Percentiles rank a stretch among this genome's conserved stretches.
Conservation (phyloP, 2,329 filamentous ascomycete species). For the Botrytis squamosa region DNA sequence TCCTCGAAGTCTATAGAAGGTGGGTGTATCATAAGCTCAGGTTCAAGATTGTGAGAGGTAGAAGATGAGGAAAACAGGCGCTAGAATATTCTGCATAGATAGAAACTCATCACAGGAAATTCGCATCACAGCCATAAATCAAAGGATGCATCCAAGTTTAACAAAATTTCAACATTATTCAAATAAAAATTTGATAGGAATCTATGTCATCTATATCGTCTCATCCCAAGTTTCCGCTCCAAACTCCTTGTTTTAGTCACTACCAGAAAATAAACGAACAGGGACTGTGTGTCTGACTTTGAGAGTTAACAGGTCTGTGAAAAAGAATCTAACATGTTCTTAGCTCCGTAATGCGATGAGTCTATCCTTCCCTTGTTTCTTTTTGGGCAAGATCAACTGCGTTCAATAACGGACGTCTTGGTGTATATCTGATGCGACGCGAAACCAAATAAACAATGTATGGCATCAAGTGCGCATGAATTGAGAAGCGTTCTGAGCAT, state of each 20-base stretch:
- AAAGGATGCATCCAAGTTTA: neutral
- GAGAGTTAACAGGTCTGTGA: accelerated
- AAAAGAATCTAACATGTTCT: neutral
- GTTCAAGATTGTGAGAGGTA: neutral
- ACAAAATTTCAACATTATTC: neutral
- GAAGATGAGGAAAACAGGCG: neutral
- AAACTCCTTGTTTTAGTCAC: neutral
- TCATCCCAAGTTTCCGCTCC: neutral
- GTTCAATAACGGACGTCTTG: neutral
- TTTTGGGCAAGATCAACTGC: neutral
- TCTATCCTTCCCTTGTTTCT: neutral
- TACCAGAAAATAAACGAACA: no score
- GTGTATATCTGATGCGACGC: neutral
- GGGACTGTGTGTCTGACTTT: neutral
- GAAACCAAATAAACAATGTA: neutral
- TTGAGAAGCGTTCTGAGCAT: neutral
- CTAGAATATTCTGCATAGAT: neutral
- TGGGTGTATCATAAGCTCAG: neutral
- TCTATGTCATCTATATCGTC: neutral
- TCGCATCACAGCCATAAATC: no score
- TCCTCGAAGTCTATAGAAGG: no score
- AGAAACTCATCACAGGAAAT: neutral
- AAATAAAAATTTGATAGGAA: neutral
- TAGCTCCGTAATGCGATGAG: no score
- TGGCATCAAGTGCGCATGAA: neutral